These are phyloP conservation scores for Diversispora eburnea DNA, from an alignment of 192 early-diverging fungal species.

Conservation along the genomic window DNA sequence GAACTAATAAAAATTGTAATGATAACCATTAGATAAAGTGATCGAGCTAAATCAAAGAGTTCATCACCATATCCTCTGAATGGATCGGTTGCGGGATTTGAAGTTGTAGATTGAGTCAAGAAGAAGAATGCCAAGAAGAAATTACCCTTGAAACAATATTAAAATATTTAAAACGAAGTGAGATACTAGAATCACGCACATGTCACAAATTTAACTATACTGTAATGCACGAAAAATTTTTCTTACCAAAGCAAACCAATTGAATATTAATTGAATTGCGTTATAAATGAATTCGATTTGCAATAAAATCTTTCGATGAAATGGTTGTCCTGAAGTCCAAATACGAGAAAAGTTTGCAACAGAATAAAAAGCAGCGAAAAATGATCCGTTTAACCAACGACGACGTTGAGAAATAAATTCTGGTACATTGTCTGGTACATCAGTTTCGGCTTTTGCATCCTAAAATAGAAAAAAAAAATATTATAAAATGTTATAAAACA, in stretches of 20 bases:
- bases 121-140: slow-evolving; percentile 84
- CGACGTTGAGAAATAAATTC: slow-evolving; percentile 93
- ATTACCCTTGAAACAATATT: slow-evolving; percentile 45
- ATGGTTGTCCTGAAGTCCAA: slow-evolving; percentile 65
- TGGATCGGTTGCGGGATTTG: slow-evolving; percentile 45
- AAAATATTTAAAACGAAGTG: not conserved
- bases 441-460: slow-evolving; percentile 83
- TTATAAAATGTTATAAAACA: not conserved
- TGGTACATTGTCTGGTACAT: slow-evolving; percentile 82
- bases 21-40: slow-evolving; percentile 75
- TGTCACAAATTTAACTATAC: not conserved
- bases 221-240: slow-evolving; percentile 29
- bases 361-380: slow-evolving; percentile 86
- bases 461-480: no score
- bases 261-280: slow-evolving; percentile 72
- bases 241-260: slow-evolving; percentile 73
- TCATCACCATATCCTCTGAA: slow-evolving; percentile 58
- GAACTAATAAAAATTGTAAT: slow-evolving; percentile 79
- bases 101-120: slow-evolving; percentile 46
- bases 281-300: slow-evolving; percentile 78
- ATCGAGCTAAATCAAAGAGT: slow-evolving; percentile 65
- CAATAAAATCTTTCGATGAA: slow-evolving; percentile 63
- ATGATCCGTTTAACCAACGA: slow-evolving; percentile 89
- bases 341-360: slow-evolving; percentile 69
- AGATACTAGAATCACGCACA: slow-evolving; percentile 29